Base-by-base conservation (phyloP, 768 basidiomycete species). In the Lactarius trivialis region DNA sequence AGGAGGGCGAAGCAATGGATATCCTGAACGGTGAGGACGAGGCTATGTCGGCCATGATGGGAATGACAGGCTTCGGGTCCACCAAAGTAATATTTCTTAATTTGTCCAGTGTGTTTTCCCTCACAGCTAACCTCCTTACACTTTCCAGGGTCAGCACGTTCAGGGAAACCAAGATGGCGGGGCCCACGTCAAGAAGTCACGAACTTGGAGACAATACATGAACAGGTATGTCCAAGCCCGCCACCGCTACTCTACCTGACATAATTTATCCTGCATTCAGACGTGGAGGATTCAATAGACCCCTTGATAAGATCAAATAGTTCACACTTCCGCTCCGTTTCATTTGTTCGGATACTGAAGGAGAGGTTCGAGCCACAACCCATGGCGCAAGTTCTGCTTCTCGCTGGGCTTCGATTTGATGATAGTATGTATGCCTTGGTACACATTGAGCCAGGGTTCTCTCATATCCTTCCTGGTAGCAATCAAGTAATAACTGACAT, bases 161-260 rank as follows among this genome's bases (percentile, higher is more conserved):
- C 77, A 81, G 39, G 91, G 93, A 26, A 93, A 96, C 63, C 88
- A 95, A 74, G 87, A 89, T 64, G 89, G 87, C 49, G 69, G 63
- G 39, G 81, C 78, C 37, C 73, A 83, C 58, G 74, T 88, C 68
- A 93, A 90, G 80, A 93, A 92, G 76, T 83, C 82, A 60, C 79
- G 93, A 63, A 95, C 92, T 28, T 96, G 93, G 95, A 81, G 93
- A 66, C 96, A 98, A 74, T 99, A 99, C 74, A 99, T 99, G 96
- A 98, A 98, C 73, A 83, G 93, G 85, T 86, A 68, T 53, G 80
- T 57, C 63, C 34, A 57, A 49, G 65, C 32, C 68, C 30, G 66
- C 60, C 60, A 61, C 11, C 52, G 59, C 58, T 66, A 54, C 45
- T 53, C 24, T 53, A 26, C n/a, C 15, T 52, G 39, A 45, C 34